Conservation (phyloP, 768 basidiomycete genomes). For the Termitomyces titanicus region DNA sequence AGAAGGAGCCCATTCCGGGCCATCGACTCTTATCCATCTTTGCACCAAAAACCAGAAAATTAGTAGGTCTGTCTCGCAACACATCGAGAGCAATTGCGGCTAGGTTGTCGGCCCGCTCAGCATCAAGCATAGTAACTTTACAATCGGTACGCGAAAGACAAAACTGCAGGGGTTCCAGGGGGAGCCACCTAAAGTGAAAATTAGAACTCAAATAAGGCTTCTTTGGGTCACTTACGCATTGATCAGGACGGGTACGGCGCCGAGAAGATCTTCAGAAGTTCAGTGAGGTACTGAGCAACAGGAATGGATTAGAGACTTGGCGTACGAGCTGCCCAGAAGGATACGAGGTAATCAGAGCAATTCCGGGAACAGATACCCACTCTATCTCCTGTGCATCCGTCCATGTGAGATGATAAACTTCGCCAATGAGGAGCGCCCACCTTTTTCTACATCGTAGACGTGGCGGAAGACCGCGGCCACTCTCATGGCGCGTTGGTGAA, state of each 20-base stretch:
- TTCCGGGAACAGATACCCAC: slow-evolving; percentile 64
- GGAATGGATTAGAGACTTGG: slow-evolving; percentile 5
- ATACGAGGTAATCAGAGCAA: slow-evolving; percentile 53
- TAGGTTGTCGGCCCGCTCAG: slow-evolving; percentile 49
- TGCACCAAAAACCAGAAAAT: slow-evolving; percentile 43
- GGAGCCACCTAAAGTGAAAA: slow-evolving; percentile 42
- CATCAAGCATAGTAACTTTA: slow-evolving; percentile 55
- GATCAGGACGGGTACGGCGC: slow-evolving; percentile 55
- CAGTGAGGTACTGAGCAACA: slow-evolving; percentile 6
- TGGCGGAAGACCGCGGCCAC: slow-evolving; percentile 41
- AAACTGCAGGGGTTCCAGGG: slow-evolving; percentile 43
- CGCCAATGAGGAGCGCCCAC: slow-evolving; percentile 16
- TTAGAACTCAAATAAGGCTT: background rate
- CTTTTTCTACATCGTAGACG: slow-evolving; percentile 49
- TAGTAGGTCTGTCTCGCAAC: slow-evolving; percentile 23
- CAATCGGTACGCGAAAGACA: slow-evolving; percentile 53
- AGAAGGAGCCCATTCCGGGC: slow-evolving; percentile 41
- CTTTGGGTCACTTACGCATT: slow-evolving; percentile 45
- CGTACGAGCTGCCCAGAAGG: slow-evolving; percentile 62
- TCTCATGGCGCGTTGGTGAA: slow-evolving; percentile 39
- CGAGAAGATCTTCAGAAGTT: slow-evolving; percentile 46
- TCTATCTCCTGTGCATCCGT: slow-evolving; percentile 39
- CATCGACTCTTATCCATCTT: slow-evolving; percentile 32
- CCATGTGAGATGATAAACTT: slow-evolving; percentile 2
- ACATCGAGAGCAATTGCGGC: slow-evolving; percentile 28